Percentiles rank a stretch among this genome's conserved stretches.
Conservation (phyloP, 257 asterid species). For the Gentiana macrophylla region DNA sequence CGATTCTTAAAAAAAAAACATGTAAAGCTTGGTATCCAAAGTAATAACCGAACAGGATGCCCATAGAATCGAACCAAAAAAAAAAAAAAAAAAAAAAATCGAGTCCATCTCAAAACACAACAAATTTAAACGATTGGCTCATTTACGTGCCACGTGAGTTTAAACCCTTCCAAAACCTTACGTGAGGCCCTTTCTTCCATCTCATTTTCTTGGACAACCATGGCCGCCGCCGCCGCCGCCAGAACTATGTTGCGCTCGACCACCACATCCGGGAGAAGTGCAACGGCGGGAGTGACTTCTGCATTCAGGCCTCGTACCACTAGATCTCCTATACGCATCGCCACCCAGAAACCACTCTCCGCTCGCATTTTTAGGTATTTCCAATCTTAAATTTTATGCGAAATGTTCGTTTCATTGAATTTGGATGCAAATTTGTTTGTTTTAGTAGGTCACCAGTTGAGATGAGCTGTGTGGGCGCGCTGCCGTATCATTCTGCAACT, state of each 20-base stretch:
- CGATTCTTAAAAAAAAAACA: too few species aligned
- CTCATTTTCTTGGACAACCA: conserved; percentile 1
- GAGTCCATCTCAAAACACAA: too few species aligned
- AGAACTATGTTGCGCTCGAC: conserved; percentile 48
- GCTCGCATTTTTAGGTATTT: conserved; percentile 50
- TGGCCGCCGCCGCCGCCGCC: conserved; percentile 45
- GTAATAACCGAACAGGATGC: too few species aligned
- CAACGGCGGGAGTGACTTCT: conserved; percentile 20
- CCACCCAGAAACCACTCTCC: conserved; percentile 20
- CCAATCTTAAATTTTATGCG: neutral
- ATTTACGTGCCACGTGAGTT: too few species aligned
- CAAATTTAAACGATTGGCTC: too few species aligned
- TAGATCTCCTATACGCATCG: conserved; percentile 40
- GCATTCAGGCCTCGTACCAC: conserved; percentile 31
- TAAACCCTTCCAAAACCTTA: too few species aligned
- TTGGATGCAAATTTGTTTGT: neutral
- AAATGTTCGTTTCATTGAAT: neutral
- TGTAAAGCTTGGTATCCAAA: too few species aligned
- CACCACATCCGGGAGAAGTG: conserved; percentile 32
- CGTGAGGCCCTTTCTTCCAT: too few species aligned
- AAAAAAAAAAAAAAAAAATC: too few species aligned
- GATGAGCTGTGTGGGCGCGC: conserved; percentile 21
- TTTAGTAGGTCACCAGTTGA: conserved; percentile 26
- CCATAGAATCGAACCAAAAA: too few species aligned
- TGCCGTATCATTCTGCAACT: conserved; percentile 27